These are phyloP conservation scores for Juncus effusus DNA, from an alignment of 176 grass and related monocot species.

Conservation along the genomic window DNA sequence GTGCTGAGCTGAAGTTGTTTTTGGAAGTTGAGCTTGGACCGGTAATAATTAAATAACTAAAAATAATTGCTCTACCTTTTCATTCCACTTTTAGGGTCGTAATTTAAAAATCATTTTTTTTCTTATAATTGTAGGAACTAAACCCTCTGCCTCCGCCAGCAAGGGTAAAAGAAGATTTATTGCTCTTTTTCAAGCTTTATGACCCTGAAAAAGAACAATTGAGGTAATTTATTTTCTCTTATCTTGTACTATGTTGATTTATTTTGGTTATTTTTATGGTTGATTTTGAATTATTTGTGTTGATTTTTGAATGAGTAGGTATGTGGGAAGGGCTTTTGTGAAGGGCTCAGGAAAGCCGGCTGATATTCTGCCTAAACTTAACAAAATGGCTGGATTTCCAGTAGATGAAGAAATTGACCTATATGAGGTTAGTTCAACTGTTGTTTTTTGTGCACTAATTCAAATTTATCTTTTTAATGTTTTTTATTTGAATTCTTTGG, in stretches of 20 bases:
- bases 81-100: slow-evolving; percentile 19
- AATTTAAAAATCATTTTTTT: slow-evolving; percentile 9
- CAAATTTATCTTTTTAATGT: slow-evolving; percentile 28
- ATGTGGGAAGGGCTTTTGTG: slow-evolving; percentile 86
- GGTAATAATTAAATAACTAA: slow-evolving; percentile 22
- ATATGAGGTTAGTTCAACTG: slow-evolving; percentile 65
- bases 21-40: slow-evolving; percentile 81
- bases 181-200: slow-evolving; percentile 99
- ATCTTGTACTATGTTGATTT: background rate
- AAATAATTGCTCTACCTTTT: slow-evolving; percentile 10
- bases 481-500: slow-evolving; percentile 19
- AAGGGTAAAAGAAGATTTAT: slow-evolving; percentile 87
- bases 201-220: slow-evolving; percentile 93
- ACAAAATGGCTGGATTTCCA: slow-evolving; percentile 80
- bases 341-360: slow-evolving; percentile 72
- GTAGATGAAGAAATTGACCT: slow-evolving; percentile 88
- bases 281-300: slow-evolving; percentile 18
- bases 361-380: slow-evolving; percentile 78
- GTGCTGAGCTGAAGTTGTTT: slow-evolving; percentile 75
- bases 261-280: slow-evolving; percentile 16
- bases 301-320: slow-evolving; percentile 45
- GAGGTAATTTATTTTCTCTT: slow-evolving; percentile 40
- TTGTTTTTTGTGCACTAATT: slow-evolving; percentile 21
- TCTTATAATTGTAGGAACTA: slow-evolving; percentile 42
- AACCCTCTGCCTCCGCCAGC: slow-evolving; percentile 58